These are phyloP conservation scores for Monilinia laxa DNA, from an alignment of 2,329 filamentous ascomycete species.

Conservation along the genomic window DNA sequence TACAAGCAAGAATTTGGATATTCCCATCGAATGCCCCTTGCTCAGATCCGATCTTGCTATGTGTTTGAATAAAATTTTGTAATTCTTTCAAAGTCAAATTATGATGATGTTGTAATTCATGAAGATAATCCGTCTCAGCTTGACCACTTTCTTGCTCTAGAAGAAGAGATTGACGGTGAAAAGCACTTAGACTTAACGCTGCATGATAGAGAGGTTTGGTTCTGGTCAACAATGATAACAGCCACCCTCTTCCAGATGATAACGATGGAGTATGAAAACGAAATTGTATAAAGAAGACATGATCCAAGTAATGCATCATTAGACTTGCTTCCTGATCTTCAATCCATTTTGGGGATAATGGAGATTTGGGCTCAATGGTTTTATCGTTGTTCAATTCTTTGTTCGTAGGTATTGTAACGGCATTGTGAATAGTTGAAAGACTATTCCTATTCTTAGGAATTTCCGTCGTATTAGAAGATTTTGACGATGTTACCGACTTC, in stretches of 20 bases:
- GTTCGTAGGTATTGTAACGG: not conserved
- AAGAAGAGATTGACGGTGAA: conserved; percentile 49
- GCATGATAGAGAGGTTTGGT: conserved; percentile 58
- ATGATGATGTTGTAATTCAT: conserved; percentile 24
- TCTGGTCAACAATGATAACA: conserved; percentile 55
- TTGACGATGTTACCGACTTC: not conserved
- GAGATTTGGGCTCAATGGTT: not conserved
- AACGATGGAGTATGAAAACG: conserved; percentile 59
- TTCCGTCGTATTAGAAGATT: not conserved
- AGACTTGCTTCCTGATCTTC: conserved; percentile 37
- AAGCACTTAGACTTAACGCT: conserved; percentile 54
- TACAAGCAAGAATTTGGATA: conserved; percentile 22
- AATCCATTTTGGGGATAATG: conserved; percentile 24
- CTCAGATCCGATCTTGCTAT: conserved; percentile 2
- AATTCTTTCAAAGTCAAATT: conserved; percentile 9
- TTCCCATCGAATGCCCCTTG: conserved; percentile 18
- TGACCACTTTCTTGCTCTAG: conserved; percentile 26
- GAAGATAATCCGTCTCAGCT: conserved; percentile 21
- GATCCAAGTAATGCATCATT: conserved; percentile 60
- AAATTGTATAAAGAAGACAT: conserved; percentile 60
- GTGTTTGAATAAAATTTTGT: conserved; percentile 8
- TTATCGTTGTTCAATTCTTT: conserved; percentile 3
- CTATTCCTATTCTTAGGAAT: not conserved
- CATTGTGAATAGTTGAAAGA: not conserved
- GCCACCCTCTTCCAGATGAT: conserved; percentile 59